Percentiles rank a stretch among this genome's conserved stretches.
Conservation (phyloP, 1,139 yeast species). For the Saccharomyces hybrid region DNA sequence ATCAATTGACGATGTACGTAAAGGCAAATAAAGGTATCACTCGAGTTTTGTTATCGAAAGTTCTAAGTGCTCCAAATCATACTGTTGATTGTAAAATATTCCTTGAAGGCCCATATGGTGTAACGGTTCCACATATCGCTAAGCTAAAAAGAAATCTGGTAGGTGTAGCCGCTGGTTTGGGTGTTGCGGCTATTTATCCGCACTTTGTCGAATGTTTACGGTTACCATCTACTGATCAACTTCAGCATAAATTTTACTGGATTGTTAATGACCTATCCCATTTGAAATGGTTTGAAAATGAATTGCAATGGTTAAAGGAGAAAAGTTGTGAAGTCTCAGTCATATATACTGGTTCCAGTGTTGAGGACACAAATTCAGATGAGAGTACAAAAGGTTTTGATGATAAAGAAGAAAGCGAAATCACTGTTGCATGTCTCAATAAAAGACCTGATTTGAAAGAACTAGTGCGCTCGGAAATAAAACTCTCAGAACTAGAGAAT, state of each 20-base stretch:
- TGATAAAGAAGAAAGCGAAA: slow-evolving; percentile 10
- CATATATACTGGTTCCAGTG: slow-evolving; percentile 5
- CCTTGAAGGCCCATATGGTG: slow-evolving; percentile 61
- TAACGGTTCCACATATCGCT: slow-evolving; percentile 36
- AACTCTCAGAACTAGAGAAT: slow-evolving; percentile 8
- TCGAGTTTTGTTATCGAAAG: slow-evolving; percentile 31
- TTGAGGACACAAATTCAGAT: not conserved
- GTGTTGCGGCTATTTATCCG: slow-evolving; percentile 26
- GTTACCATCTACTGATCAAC: not conserved
- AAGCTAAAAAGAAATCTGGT: slow-evolving; percentile 12
- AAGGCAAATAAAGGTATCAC: slow-evolving; percentile 45
- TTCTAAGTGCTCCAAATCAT: slow-evolving; percentile 21
- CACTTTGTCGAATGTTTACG: slow-evolving; percentile 12
- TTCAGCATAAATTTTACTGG: slow-evolving; percentile 20
- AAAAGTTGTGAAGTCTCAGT: slow-evolving; percentile 26
- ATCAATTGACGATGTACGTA: slow-evolving; percentile 37
- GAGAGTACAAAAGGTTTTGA: not conserved
- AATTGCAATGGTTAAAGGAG: slow-evolving; percentile 30
- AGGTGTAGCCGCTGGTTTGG: slow-evolving; percentile 27
- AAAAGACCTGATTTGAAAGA: slow-evolving; percentile 39
- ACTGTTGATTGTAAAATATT: slow-evolving; percentile 32
- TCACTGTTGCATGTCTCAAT: slow-evolving; percentile 21
- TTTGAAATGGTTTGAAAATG: slow-evolving; percentile 37
- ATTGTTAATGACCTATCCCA: slow-evolving; percentile 16
- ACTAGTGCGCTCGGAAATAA: slow-evolving; percentile 35